phyloP scores from a whole-genome alignment of 345 rosid species.

The Leavenworthia alabamica region DNA sequence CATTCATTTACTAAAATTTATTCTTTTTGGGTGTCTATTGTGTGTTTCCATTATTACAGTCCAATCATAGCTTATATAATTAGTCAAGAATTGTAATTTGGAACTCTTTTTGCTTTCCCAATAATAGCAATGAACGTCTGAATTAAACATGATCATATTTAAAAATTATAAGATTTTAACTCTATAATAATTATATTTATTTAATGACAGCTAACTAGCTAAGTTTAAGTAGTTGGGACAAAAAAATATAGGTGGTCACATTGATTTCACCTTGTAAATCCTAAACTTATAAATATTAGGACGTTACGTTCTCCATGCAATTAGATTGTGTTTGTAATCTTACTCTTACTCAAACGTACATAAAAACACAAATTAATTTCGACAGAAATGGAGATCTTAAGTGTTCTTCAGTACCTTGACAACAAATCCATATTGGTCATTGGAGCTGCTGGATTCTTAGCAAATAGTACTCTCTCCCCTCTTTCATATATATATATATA shows the following conservation, averaged over 20 bases:
- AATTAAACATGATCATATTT: neutral
- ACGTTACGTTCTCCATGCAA: neutral
- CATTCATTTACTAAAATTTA: no score
- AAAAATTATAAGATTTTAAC: neutral
- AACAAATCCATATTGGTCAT: conserved; percentile 29
- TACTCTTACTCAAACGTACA: conserved; percentile 1
- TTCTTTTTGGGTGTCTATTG: neutral
- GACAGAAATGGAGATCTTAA: conserved; percentile 15
- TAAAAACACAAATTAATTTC: conserved; percentile 8
- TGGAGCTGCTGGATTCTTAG: conserved; percentile 35
- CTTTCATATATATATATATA: no score
- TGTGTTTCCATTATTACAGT: neutral
- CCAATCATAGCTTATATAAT: neutral
- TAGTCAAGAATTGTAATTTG: neutral
- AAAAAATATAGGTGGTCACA: conserved; percentile 10
- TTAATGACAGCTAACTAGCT: conserved; percentile 4
- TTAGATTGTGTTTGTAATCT: neutral
- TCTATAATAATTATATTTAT: neutral
- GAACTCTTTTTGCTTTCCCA: neutral
- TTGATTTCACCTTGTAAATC: conserved; percentile 12
- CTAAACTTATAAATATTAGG: conserved; percentile 5
- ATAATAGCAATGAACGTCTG: no score
- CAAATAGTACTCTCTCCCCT: conserved; percentile 27
- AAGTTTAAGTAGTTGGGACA: conserved; percentile 17
- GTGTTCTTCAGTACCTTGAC: conserved; percentile 30